Percentiles rank a stretch among this genome's conserved stretches.
Conservation (phyloP, 805 yeast genomes). For the Ogataea parapolymorpha region DNA sequence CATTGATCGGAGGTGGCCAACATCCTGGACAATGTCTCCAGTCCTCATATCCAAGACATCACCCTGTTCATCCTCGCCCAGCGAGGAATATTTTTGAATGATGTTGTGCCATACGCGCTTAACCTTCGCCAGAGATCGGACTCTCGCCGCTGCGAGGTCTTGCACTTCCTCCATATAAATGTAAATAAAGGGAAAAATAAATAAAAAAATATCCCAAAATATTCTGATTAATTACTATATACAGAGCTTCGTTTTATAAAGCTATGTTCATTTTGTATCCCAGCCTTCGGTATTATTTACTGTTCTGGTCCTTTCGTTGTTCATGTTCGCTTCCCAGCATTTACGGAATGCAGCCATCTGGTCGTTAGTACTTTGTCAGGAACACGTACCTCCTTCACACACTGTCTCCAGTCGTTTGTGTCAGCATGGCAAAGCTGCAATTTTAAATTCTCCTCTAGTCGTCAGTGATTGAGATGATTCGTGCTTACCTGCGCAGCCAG, state of each 20-base stretch:
- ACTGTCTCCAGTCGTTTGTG: slow-evolving; percentile 76
- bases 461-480: slow-evolving; percentile 3
- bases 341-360: slow-evolving; percentile 41
- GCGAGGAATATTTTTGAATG: slow-evolving; percentile 46
- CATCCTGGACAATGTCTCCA: slow-evolving; percentile 60
- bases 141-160: slow-evolving; percentile 12
- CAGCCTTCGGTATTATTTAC: slow-evolving; percentile 30
- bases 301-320: slow-evolving; percentile 38
- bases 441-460: slow-evolving; percentile 58
- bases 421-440: slow-evolving; percentile 79
- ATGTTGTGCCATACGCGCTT: slow-evolving; percentile 46
- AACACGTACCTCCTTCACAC: slow-evolving; percentile 55
- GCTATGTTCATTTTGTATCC: background rate
- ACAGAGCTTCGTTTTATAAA: too few species aligned
- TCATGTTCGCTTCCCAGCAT: slow-evolving; percentile 41
- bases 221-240: too few species aligned
- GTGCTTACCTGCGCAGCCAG: slow-evolving; percentile 65
- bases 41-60: slow-evolving; percentile 64
- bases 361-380: slow-evolving; percentile 2
- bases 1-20: slow-evolving; percentile 64
- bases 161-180: slow-evolving; percentile 14
- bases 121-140: slow-evolving; percentile 21
- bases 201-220: too few species aligned
- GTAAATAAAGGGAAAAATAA: slow-evolving; percentile 1
- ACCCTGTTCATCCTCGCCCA: slow-evolving; percentile 50